Evolutionary conservation across 768 basidiomycete species (phyloP).

Genomic region (Leucocoprinus sp.): DNA sequence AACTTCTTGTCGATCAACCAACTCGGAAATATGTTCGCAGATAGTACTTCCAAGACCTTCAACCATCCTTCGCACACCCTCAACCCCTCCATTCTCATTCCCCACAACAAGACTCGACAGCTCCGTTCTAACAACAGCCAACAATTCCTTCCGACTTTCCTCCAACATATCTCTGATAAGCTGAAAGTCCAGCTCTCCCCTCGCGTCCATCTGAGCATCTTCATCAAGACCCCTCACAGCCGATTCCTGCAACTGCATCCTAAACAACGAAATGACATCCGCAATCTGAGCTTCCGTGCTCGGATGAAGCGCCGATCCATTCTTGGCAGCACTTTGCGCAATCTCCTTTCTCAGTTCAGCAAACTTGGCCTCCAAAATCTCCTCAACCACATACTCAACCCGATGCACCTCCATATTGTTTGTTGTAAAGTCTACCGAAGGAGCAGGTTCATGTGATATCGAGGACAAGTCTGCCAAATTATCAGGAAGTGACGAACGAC

Average conservation of each 20-base stretch:
- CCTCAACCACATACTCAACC: conserved; percentile 52
- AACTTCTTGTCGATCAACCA: conserved; percentile 49
- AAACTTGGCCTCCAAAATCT: conserved; percentile 66
- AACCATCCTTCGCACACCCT: conserved; percentile 30
- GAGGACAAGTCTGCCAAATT: conserved; percentile 39
- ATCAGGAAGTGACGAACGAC: conserved; percentile 52
- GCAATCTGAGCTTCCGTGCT: conserved; percentile 54
- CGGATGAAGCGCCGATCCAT: conserved; percentile 25
- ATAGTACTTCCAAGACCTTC: conserved; percentile 56
- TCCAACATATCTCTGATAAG: conserved; percentile 63
- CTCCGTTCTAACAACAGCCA: conserved; percentile 50
- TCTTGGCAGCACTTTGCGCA: conserved; percentile 19
- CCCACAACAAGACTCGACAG: conserved; percentile 38
- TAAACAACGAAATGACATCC: conserved; percentile 62
- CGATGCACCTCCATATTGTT: conserved; percentile 51
- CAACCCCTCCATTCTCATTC: conserved; percentile 15
- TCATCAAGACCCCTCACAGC: conserved; percentile 48
- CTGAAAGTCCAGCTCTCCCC: conserved; percentile 73
- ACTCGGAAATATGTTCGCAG: conserved; percentile 48
- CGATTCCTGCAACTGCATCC: conserved; percentile 57
- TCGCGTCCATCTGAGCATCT: conserved; percentile 60
- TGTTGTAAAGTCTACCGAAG: conserved; percentile 40
- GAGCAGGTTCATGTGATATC: conserved; percentile 34
- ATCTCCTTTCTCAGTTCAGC: conserved; percentile 37
- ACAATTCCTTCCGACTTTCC: conserved; percentile 56